Evolutionary conservation across 495 filamentous ascomycete species (phyloP).

Genomic region (Penicillium subrubescens): DNA sequence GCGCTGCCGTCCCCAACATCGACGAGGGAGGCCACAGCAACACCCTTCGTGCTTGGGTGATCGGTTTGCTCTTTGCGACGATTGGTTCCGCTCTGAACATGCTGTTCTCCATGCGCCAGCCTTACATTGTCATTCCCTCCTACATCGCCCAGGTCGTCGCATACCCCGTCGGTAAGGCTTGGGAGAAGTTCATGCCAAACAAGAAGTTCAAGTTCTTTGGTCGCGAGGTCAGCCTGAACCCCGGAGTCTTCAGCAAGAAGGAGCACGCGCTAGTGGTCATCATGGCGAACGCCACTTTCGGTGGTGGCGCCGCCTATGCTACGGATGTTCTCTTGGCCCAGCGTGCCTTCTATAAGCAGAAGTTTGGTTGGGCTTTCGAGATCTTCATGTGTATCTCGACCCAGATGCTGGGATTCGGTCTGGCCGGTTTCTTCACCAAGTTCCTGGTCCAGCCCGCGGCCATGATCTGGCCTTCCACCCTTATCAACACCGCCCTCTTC

Average conservation of each 20-base stretch:
- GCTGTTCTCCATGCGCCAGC: conserved; percentile 67
- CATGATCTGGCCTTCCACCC: conserved; percentile 74
- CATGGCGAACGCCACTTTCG: conserved; percentile 60
- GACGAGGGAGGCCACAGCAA: conserved; percentile 68
- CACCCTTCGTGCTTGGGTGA: conserved; percentile 71
- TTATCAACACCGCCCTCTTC: conserved; percentile 67
- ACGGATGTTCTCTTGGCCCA: conserved; percentile 69
- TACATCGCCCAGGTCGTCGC: conserved; percentile 72
- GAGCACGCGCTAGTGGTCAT: conserved; percentile 75
- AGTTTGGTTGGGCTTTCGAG: conserved; percentile 69
- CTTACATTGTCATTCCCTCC: conserved; percentile 66
- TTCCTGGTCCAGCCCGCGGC: conserved; percentile 63
- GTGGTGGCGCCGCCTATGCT: conserved; percentile 61
- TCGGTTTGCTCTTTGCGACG: conserved; percentile 67
- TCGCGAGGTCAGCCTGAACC: conserved; percentile 60
- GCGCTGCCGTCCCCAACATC: conserved; percentile 46
- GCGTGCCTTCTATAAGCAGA: conserved; percentile 65
- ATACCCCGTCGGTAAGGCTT: conserved; percentile 65
- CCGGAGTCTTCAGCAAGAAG: conserved; percentile 75
- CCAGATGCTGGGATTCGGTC: conserved; percentile 71
- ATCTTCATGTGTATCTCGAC: conserved; percentile 68
- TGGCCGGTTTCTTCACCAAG: conserved; percentile 68
- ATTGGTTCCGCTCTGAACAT: conserved; percentile 70
- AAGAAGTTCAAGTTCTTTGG: conserved; percentile 58
- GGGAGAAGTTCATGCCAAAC: conserved; percentile 54